These are phyloP conservation scores for Saccharomyces pastorianus DNA, from an alignment of 1,139 yeast species.

Conservation along the genomic window DNA sequence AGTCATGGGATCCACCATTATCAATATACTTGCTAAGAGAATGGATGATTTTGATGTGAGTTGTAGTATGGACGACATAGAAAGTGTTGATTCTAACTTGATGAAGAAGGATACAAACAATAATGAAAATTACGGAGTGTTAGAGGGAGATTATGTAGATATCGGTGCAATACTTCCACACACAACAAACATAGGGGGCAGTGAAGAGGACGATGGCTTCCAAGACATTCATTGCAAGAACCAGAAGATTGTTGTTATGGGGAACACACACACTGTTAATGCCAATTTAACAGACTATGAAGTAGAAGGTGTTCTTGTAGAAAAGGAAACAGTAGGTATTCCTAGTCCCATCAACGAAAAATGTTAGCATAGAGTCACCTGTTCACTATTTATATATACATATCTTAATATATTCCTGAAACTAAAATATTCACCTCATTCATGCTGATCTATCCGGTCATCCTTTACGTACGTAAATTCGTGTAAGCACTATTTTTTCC, in stretches of 20 bases:
- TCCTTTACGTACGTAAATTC: neutral
- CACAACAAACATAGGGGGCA: slow-evolving; percentile 4
- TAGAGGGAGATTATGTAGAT: slow-evolving; percentile 25
- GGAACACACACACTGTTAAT: slow-evolving; percentile 11
- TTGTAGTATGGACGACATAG: slow-evolving; percentile 11
- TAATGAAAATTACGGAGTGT: slow-evolving; percentile 8
- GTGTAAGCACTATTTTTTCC: neutral
- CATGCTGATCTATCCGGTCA: neutral
- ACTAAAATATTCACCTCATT: neutral
- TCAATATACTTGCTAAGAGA: slow-evolving; percentile 18
- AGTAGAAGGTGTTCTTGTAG: slow-evolving; percentile 27
- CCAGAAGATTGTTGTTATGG: slow-evolving; percentile 25
- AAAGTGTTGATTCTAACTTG: slow-evolving; percentile 9
- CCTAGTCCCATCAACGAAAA: neutral
- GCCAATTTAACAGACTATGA: slow-evolving; percentile 13
- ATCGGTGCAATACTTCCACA: slow-evolving; percentile 19
- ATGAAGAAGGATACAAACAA: neutral
- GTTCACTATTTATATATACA: neutral
- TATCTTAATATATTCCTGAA: neutral
- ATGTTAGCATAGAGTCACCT: neutral
- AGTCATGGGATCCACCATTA: slow-evolving; percentile 23
- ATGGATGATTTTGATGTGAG: neutral
- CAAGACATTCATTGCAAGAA: slow-evolving; percentile 28
- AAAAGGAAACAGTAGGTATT: slow-evolving; percentile 16
- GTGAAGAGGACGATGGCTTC: slow-evolving; percentile 17